Percentiles rank a stretch among this genome's conserved stretches.
Evolutionary conservation across 768 basidiomycete species (phyloP).

Genomic region (Mrakia blollopis): DNA sequence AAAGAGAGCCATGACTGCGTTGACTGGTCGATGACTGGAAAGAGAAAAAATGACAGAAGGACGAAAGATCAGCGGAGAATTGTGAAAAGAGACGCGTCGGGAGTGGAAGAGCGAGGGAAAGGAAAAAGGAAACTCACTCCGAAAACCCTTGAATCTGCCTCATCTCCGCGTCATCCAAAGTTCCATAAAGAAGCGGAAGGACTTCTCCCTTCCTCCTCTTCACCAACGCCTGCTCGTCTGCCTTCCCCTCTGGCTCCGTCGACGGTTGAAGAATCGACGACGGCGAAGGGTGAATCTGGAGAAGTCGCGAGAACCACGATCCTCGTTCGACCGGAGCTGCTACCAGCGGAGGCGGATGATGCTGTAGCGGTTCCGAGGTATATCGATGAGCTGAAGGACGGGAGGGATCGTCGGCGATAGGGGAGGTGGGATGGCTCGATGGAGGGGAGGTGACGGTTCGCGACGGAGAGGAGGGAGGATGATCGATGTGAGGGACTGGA

Average conservation of each 20-base stretch:
- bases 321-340: background rate
- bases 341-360: background rate
- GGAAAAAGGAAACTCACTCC: no score
- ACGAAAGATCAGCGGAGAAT: background rate
- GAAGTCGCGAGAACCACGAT: constrained; percentile 23
- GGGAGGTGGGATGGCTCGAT: background rate
- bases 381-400: constrained; percentile 6
- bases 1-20: constrained; percentile 23
- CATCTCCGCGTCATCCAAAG: constrained; percentile 28
- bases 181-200: constrained; percentile 25
- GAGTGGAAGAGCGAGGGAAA: background rate
- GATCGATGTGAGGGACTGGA: no score
- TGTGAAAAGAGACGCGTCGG: background rate
- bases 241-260: background rate
- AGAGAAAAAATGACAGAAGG: no score
- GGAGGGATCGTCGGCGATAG: background rate
- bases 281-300: background rate
- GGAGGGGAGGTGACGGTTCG: constrained; percentile 10
- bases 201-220: constrained; percentile 23
- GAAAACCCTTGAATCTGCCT: constrained; percentile 20
- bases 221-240: background rate
- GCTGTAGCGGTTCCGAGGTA: background rate
- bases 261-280: background rate
- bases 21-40: constrained; percentile 22
- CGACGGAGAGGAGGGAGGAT: constrained; percentile 2